These are phyloP conservation scores for Annona squamosa DNA, from an alignment of 164 flowering plant species.

Conservation along the genomic window DNA sequence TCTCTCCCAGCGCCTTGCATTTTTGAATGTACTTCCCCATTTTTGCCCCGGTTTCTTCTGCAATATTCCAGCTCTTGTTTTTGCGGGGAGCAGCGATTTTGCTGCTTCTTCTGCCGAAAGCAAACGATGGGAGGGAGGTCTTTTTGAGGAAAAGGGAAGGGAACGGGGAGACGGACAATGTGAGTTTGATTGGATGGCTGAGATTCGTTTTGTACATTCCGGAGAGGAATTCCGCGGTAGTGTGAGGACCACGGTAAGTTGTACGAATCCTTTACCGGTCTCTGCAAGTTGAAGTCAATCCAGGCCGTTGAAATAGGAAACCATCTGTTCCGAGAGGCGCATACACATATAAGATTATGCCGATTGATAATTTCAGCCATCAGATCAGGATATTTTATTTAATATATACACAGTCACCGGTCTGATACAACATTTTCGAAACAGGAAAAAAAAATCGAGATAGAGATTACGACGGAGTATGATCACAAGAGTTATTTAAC, in stretches of 20 bases:
- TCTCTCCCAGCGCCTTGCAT: conserved; percentile 22
- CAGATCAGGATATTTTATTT: neutral
- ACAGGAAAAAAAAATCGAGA: too few species aligned
- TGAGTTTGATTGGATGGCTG: conserved; percentile 18
- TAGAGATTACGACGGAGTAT: neutral
- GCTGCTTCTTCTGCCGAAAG: neutral
- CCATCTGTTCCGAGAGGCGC: neutral
- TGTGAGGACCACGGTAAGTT: neutral
- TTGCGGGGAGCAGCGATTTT: neutral
- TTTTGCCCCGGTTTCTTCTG: neutral
- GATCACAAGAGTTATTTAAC: neutral
- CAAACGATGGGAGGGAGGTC: conserved; percentile 2
- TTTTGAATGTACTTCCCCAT: conserved; percentile 31
- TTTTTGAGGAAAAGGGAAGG: conserved; percentile 4
- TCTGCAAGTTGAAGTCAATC: neutral
- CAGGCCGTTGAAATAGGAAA: neutral
- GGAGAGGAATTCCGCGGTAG: neutral
- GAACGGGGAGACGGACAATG: conserved; percentile 9
- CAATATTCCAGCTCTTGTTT: neutral
- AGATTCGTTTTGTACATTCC: conserved; percentile 11
- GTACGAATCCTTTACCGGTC: neutral
- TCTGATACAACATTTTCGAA: too few species aligned
- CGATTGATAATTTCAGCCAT: neutral
- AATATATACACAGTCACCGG: too few species aligned
- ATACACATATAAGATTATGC: neutral